A percentile compares a stretch with the other conserved stretches of the same genome.
Conservation (phyloP, 1,284 basidiomycete genomes). For the Gastroboletus turbinatus region DNA sequence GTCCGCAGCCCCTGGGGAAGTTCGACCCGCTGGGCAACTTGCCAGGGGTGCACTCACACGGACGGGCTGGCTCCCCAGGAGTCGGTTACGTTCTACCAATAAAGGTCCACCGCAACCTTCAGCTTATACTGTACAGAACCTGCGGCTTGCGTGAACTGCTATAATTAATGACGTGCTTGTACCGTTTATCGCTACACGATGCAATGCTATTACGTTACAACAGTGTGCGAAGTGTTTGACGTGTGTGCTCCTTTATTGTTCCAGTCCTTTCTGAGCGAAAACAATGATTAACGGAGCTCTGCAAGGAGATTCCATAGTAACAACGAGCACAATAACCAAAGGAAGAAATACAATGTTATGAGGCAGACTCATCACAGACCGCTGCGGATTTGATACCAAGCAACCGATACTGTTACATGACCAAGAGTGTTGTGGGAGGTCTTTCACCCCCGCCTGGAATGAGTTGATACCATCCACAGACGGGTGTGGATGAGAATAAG, state of each 20-base stretch:
- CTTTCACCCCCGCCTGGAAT: constrained; percentile 12
- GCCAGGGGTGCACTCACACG: constrained; percentile 48
- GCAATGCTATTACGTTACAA: constrained; percentile 12
- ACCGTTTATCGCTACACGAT: neutral
- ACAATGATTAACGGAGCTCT: constrained; percentile 5
- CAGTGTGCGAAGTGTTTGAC: neutral
- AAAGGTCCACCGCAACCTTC: constrained; percentile 11
- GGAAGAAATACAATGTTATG: constrained; percentile 19
- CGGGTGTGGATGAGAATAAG: constrained; percentile 23
- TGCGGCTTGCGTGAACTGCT: constrained; percentile 22
- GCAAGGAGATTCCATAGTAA: constrained; percentile 9
- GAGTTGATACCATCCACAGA: constrained; percentile 12
- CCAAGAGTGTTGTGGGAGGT: constrained; percentile 24
- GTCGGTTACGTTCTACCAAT: constrained; percentile 16
- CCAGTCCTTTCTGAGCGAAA: constrained; percentile 6
- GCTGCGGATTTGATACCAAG: constrained; percentile 18
- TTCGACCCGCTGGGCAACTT: constrained; percentile 46
- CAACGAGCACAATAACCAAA: constrained; percentile 15
- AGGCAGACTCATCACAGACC: constrained; percentile 12
- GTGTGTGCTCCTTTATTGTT: constrained; percentile 18
- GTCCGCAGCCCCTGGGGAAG: constrained; percentile 49
- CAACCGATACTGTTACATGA: constrained; percentile 27
- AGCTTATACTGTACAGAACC: constrained; percentile 22
- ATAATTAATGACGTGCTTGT: constrained; percentile 7
- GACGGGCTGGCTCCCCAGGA: constrained; percentile 25